Evolutionary conservation across 2,329 filamentous ascomycete species (phyloP).

Genomic region (Torrubiella hemipterigena): DNA sequence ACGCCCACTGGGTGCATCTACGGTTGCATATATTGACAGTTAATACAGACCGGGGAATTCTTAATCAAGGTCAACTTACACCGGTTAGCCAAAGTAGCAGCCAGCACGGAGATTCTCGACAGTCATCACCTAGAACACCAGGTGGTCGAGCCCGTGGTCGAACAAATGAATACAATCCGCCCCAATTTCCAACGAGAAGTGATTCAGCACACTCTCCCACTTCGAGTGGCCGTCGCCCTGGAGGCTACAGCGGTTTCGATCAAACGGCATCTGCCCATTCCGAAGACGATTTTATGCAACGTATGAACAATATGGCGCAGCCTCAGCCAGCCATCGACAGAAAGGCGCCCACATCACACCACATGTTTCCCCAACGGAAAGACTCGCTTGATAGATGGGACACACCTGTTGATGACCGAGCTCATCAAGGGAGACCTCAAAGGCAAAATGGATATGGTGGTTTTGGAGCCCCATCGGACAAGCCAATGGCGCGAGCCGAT

Average conservation of each 20-base stretch:
- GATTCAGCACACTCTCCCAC: constrained; percentile 25
- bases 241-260: constrained; percentile 37
- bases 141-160: constrained; percentile 29
- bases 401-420: constrained; percentile 10
- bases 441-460: constrained; percentile 4
- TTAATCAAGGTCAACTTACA: constrained; percentile 46
- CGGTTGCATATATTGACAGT: neutral
- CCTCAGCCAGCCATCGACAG: constrained; percentile 49
- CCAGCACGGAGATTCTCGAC: constrained; percentile 48
- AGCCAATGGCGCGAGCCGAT: constrained; percentile 26
- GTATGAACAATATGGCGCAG: constrained; percentile 54
- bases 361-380: constrained; percentile 20
- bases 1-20: neutral
- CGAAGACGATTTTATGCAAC: constrained; percentile 34
- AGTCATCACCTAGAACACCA: constrained; percentile 51
- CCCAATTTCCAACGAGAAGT: constrained; percentile 30
- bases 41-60: constrained; percentile 40
- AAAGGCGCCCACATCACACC: constrained; percentile 19
- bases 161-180: constrained; percentile 31
- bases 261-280: constrained; percentile 34
- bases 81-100: constrained; percentile 49
- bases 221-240: constrained; percentile 24
- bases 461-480: neutral
- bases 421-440: neutral
- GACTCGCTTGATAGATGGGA: constrained; percentile 13